phyloP scores from a whole-genome alignment of 1,284 basidiomycete species.

The Boletus albobrunnescens region DNA sequence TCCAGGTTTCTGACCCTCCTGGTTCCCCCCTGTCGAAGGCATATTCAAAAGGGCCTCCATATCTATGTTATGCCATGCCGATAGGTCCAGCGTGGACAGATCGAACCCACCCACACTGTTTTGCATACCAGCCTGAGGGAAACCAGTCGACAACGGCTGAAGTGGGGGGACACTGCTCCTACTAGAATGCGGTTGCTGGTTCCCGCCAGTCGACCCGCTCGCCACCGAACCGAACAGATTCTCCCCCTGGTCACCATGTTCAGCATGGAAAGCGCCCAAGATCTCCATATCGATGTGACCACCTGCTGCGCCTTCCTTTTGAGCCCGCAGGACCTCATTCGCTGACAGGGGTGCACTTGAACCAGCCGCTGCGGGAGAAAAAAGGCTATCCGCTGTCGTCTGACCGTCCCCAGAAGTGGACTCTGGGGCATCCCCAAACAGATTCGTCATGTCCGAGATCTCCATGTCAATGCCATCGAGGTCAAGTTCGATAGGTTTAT shows the following conservation, averaged over 20 bases:
- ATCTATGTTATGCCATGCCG: constrained; percentile 34
- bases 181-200: constrained; percentile 22
- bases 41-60: constrained; percentile 33
- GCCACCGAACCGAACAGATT: constrained; percentile 25
- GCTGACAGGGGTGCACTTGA: constrained; percentile 15
- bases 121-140: constrained; percentile 21
- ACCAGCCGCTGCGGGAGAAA: constrained; percentile 38
- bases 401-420: constrained; percentile 32
- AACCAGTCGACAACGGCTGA: constrained; percentile 38
- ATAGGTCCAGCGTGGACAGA: constrained; percentile 42
- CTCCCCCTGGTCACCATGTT: constrained; percentile 14
- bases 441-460: constrained; percentile 47
- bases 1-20: constrained; percentile 27
- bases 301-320: constrained; percentile 10
- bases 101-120: constrained; percentile 33
- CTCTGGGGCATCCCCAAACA: constrained; percentile 48
- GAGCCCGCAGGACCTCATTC: constrained; percentile 14
- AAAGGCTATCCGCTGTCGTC: constrained; percentile 40
- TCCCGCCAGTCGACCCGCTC: constrained; percentile 9
- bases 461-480: constrained; percentile 65
- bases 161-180: constrained; percentile 32
- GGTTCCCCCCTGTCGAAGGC: constrained; percentile 20
- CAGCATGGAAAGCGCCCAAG: constrained; percentile 24
- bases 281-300: constrained; percentile 31
- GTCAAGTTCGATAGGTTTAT: constrained; percentile 78